Base-by-base conservation (phyloP, 139 green algal species). In the Parachlorella kessleri region DNA sequence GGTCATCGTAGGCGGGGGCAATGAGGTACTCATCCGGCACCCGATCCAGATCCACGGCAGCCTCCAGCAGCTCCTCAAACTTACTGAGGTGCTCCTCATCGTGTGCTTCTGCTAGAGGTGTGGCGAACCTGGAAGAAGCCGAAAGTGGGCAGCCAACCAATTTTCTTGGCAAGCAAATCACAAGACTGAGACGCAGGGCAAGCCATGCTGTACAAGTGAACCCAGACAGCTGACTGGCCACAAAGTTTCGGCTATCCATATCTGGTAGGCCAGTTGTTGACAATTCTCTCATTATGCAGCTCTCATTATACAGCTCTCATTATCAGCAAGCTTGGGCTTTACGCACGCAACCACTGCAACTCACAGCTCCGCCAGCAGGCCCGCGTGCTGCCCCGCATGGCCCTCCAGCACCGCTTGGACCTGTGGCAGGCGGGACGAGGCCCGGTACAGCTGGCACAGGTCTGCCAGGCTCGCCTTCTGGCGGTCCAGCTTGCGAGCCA, bases 21-120 rank as follows among this genome's bases (percentile, higher is more conserved):
- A 99, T 96, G 38, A 98, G 83, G 85, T 98, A 99, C 87, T 99
- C 96, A 39, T 99, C 93, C 4, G 95, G 95, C 37, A 99, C 88
- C 6, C 85, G 82, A 10, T 97, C 93, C 66, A 98, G 84, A 84
- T 99, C 97, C 1, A 99, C 69, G 2, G 93, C 93, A 1, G 94
- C 92, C 84, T 99, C 96, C 48, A 97, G 79, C 76, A 99, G 92
- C 74, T 94, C 88, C 89, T 99, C 97, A 91, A 98, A 99, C 80
- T 96, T 96, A 55, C 75, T 78, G 71, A 99, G 90, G 69, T 96
- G 90, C 35, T 97, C 92, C 3, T 73, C 73, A 28, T 94, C 91
- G 76, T 95, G 91, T 5, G 85, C 85, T 64, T 84, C 69, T 4
- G 79, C 77, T 48, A 99, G 82, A 1, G 80, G 74, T 24, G 90